Evolutionary conservation across 768 basidiomycete species (phyloP), one percentile per base, ranked within the genome.

Genomic region (Royoungia palumana): DNA sequence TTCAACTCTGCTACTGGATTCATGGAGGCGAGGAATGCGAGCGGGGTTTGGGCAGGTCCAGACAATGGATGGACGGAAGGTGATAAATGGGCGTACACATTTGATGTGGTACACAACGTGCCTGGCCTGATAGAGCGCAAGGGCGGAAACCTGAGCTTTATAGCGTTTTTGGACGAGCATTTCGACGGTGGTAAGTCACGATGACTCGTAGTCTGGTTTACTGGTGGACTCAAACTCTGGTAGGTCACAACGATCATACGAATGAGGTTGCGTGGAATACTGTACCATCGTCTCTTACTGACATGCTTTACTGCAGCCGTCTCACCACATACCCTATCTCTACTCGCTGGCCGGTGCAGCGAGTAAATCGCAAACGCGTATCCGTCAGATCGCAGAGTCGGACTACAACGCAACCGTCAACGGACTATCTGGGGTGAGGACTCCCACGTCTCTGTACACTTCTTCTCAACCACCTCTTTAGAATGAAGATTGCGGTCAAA

Each of bases 401-500:
- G 73, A 90, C 62, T 91, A 89, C 63, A 82, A 85, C 47, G 76
- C 79, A 39, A 81, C 84, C 0, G 74, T 82, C 0, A 78, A 73
- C 34, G 89, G 90, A 2, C 70, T 93, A 4, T 81, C 86, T 5
- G 89, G 89, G 14, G 87, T 87, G 59, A 19, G 77, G 67, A 21
- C 14, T 14, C 13, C 17, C 8, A 25, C 4, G 1, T 14, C 16
- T 2, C 38, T 4, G 7, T 32, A 38, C 27, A 28, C 21, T 17
- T 44, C 19, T 44, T 9, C 24, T 24, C 9, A 1, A 1, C 54
- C 13, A 50, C 19, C 11, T 46, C 10, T 1, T 21, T 51, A 89
- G 85, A 93, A 92, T 57, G 89, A 93, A 63, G 89, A 93, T 60
- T 91, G 89, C 54, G 89, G 89, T 1, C 89, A 93, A 63, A 92